Evolutionary conservation across 2,329 filamentous ascomycete genomes (phyloP), one percentile per base, ranked within the genome.

Genomic region (Aspergillus flavus): DNA sequence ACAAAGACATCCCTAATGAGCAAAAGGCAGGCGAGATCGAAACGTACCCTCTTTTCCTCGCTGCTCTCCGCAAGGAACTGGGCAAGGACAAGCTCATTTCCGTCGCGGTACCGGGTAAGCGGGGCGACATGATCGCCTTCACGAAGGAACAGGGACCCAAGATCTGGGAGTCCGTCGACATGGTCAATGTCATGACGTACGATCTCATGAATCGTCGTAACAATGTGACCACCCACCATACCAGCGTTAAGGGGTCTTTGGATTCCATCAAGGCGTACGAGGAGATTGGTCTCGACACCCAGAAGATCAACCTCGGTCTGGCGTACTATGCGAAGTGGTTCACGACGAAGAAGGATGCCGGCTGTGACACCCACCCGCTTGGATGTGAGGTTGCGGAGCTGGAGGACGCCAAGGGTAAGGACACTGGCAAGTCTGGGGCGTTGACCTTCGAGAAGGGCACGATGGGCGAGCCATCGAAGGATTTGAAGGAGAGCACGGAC

Each of bases 321-420:
- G 87, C 87, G 3, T 91, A 89, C 72, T 91, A 91, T 73, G 84
- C 85, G 54, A 91, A 91, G 72, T 91, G 84, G 77, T 91, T 90
- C 77, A 81, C 78, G 57, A 87, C 84, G 2, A 79, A 84, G 57
- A 79, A 83, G 6, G 73, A 80, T 0, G 81, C 72, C 52, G 75
- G 81, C 19, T 88, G 85, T 69, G 69, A 71, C 2, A 64, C 74
- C 1, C 63, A 78, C 3, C 82, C 87, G 0, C 74, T 89, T 7
- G 87, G 86, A 28, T 91, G 89, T 72, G 81, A 83, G 5, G 86
- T 87, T 0, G 82, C 83, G 14, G 73, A 80, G 4, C 82, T 90
- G 63, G 89, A 92, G 75, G 82, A 87, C 55, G 81, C 85, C 0
- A 77, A 85, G 32, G 89, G 89, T 9, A 80, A 75, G 10, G 89